phyloP scores from a whole-genome alignment of 805 yeast species.

The Yarrowia porcina region DNA sequence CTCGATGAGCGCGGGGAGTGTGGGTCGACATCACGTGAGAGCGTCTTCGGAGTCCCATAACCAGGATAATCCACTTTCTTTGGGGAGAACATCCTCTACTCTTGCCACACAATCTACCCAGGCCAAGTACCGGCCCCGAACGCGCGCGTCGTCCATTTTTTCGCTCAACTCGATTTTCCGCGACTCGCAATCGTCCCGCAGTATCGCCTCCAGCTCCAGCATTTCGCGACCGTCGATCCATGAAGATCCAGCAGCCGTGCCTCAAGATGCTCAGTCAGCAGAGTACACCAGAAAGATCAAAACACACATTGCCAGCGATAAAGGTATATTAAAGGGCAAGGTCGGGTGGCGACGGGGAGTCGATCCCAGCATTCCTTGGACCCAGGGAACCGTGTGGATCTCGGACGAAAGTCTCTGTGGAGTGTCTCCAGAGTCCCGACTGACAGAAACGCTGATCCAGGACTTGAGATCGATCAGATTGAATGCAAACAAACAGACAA shows the following conservation, averaged over 20 bases:
- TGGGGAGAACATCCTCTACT: background rate
- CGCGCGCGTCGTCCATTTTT: constrained; percentile 6
- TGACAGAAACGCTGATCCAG: background rate
- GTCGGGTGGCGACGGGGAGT: background rate
- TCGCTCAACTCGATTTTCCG: constrained; percentile 20
- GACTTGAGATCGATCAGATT: background rate
- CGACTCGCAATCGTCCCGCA: constrained; percentile 2
- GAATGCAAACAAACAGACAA: constrained; percentile 5
- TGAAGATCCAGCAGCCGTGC: constrained; percentile 11
- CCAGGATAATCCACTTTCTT: background rate
- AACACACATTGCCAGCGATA: constrained; percentile 3
- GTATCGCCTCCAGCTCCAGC: background rate
- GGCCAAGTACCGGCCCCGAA: constrained; percentile 6
- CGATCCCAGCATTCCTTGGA: background rate
- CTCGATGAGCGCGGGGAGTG: background rate
- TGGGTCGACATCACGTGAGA: background rate
- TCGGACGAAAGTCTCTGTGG: background rate
- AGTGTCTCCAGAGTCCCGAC: background rate
- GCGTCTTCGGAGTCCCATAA: background rate
- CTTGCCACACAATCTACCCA: background rate
- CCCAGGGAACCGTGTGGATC: constrained; percentile 7
- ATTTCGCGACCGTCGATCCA: constrained; percentile 2
- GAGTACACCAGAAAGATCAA: constrained; percentile 11
- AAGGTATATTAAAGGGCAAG: background rate
- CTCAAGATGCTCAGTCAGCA: background rate